phyloP scores from a whole-genome alignment of 2,329 filamentous ascomycete species.

The Colletotrichum sp. region DNA sequence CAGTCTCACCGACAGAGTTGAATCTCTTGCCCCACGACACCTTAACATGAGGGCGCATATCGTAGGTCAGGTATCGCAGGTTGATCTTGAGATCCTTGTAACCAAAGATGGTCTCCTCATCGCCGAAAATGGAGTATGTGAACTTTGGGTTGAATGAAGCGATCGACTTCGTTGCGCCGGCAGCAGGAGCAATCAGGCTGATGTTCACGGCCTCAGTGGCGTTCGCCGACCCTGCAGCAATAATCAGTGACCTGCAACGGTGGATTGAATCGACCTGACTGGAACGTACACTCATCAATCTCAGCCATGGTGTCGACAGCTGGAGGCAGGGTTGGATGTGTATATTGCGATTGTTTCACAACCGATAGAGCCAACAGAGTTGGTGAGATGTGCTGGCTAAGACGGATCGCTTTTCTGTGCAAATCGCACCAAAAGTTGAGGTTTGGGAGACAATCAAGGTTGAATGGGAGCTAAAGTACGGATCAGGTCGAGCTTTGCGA shows the following conservation, averaged over 20 bases:
- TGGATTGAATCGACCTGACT: background rate
- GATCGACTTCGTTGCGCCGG: conserved; percentile 58
- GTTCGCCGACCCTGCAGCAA: conserved; percentile 58
- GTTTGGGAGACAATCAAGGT: background rate
- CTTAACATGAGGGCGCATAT: conserved; percentile 80
- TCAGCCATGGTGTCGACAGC: conserved; percentile 8
- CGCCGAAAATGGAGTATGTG: conserved; percentile 91
- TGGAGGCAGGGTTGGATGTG: background rate
- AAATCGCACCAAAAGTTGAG: background rate
- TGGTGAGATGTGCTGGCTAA: background rate
- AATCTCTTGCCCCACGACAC: conserved; percentile 77
- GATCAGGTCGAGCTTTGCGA: background rate
- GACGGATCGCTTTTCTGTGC: background rate
- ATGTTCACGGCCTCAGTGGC: conserved; percentile 69
- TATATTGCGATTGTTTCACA: background rate
- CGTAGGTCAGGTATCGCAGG: conserved; percentile 69
- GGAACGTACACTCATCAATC: conserved; percentile 12
- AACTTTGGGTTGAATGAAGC: conserved; percentile 82
- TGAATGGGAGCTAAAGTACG: background rate
- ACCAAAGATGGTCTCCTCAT: conserved; percentile 91
- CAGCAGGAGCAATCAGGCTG: conserved; percentile 59
- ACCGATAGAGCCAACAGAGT: background rate
- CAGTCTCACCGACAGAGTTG: conserved; percentile 68
- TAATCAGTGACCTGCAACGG: background rate
- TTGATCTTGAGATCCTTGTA: conserved; percentile 83